A percentile compares a stretch with the other conserved stretches of the same genome.
Evolutionary conservation across 129 eudicot species (phyloP).

Genomic region (Centrapalus pauciflorus): DNA sequence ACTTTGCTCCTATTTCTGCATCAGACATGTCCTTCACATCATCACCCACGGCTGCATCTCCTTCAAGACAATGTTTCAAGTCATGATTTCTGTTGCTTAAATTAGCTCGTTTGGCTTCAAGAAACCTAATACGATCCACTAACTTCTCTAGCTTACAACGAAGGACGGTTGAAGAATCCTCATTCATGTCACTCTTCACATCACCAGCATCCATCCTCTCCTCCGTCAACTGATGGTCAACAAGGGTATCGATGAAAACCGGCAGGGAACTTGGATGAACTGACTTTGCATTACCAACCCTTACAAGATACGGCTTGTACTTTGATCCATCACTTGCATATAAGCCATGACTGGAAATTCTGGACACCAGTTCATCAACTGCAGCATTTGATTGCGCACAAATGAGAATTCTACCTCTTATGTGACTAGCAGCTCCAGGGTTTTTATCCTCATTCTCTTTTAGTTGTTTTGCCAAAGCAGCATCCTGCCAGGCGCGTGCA

Average conservation of each 20-base stretch:
- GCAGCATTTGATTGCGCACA: constrained; percentile 99
- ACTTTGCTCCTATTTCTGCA: constrained; percentile 59
- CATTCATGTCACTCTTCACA: constrained; percentile 35
- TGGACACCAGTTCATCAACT: constrained; percentile 91
- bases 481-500: constrained; percentile 99
- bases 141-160: constrained; percentile 81
- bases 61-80: constrained; percentile 27
- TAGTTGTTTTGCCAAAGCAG: constrained; percentile 90
- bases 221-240: constrained; percentile 66
- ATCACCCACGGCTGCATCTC: constrained; percentile 35
- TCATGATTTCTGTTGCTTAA: constrained; percentile 47
- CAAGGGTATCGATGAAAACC: constrained; percentile 84
- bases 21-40: constrained; percentile 59
- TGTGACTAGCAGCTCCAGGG: constrained; percentile 27
- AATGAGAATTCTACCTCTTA: constrained; percentile 70
- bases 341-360: constrained; percentile 80
- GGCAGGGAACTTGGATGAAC: constrained; percentile 82
- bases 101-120: constrained; percentile 87
- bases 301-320: constrained; percentile 93
- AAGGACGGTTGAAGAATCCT: constrained; percentile 43
- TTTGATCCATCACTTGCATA: constrained; percentile 68
- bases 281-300: constrained; percentile 97
- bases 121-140: constrained; percentile 65
- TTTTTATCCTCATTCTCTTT: constrained; percentile 39
- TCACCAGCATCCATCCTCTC: constrained; percentile 38